Conservation (phyloP, 768 basidiomycete genomes). For the Lanmaoa pseudosensibilis region DNA sequence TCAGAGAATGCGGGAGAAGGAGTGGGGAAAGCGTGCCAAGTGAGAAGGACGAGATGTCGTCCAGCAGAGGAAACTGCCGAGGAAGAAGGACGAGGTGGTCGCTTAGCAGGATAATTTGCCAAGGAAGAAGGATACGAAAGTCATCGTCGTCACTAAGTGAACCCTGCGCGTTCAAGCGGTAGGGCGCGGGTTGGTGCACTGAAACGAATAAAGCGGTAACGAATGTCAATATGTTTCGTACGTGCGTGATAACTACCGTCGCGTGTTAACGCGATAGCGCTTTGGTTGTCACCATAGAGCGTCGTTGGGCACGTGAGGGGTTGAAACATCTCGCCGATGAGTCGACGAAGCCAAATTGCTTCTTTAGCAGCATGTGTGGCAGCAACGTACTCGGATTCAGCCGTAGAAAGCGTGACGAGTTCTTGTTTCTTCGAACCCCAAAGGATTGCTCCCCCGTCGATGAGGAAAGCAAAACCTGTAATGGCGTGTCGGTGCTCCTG, state of each 20-base stretch:
- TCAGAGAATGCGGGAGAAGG: no score
- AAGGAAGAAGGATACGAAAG: no score
- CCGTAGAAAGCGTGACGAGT: slow-evolving; percentile 1
- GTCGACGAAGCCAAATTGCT: background rate
- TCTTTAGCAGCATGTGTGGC: slow-evolving; percentile 1
- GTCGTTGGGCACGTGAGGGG: background rate
- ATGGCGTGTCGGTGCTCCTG: no score
- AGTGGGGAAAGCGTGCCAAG: no score
- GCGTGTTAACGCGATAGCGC: background rate
- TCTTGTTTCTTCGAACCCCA: slow-evolving; percentile 9
- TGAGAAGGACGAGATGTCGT: no score
- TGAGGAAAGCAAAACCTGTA: no score
- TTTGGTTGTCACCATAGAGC: background rate
- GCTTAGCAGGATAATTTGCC: no score
- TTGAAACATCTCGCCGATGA: background rate
- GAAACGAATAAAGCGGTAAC: background rate
- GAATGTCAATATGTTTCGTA: background rate
- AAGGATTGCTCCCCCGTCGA: background rate
- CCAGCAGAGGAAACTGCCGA: no score
- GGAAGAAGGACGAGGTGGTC: no score
- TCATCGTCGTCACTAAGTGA: no score
- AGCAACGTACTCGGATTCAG: background rate
- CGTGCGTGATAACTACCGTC: background rate
- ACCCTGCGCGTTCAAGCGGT: no score
- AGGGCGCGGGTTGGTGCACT: no score